Evolutionary conservation across 371 early-diverging fungal genomes (phyloP), one percentile per base, ranked within the genome.

Genomic region (Spiromyces aspiralis): DNA sequence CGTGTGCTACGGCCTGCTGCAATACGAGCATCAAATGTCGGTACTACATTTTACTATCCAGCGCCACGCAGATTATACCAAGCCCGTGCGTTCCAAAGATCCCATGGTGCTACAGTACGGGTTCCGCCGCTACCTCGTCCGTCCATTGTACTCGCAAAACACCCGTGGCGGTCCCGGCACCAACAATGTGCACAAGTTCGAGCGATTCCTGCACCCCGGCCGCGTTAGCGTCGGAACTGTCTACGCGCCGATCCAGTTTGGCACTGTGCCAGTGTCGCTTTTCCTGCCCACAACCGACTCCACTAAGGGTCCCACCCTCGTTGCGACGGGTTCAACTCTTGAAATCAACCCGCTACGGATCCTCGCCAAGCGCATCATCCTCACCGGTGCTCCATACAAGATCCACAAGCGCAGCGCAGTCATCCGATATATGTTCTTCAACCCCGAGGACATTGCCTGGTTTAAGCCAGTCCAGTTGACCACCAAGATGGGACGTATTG

Each of bases 381-480:
- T 96, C 24, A 91, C 94, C 22, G 97, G 95, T 46, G 85, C 90
- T 66, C 95, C 95, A 24, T 91, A 77, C 80, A 89, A 89, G 68
- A 77, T 91, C 53, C 81, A 94, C 70, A 87, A 86, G 67, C 80
- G 85, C 44, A 78, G 87, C 22, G 95, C 93, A 4, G 93, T 94
- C 19, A 76, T 95, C 50, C 83, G 95, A 46, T 92, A 76, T 76
- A 96, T 96, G 97, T 95, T 96, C 76, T 90, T 87, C 73, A 87
- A 87, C 65, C 77, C 82, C 42, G 78, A 84, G 19, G 97, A 96
- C 70, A 79, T 95, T 48, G 68, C 74, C 55, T 94, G 86, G 79
- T 96, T 93, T 69, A 89, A 87, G 69, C 94, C 95, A 21, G 77
- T 96, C 4, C 90, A 94, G 64, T 71, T 96, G 43, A 62, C 70